Percentiles rank a stretch among this genome's conserved stretches.
These are phyloP conservation scores for Zygnema cylindricum DNA, from an alignment of 139 green algal species.

Conservation along the genomic window DNA sequence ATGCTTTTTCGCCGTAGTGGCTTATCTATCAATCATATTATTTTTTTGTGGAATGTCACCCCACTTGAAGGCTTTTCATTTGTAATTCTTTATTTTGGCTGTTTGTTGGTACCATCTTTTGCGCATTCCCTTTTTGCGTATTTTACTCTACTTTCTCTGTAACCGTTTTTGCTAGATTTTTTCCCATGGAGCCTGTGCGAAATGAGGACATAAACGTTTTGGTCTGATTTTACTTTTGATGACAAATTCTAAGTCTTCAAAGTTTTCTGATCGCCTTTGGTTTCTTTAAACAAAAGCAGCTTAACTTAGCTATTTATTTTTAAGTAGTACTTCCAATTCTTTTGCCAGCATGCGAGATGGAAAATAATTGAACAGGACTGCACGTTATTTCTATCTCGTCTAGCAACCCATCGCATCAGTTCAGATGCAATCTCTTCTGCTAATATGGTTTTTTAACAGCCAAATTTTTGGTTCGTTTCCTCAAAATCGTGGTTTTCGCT, in stretches of 20 bases:
- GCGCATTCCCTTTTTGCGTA: neutral
- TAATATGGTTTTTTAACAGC: neutral
- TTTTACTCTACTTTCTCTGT: no score
- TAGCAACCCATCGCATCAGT: no score
- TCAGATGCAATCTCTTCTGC: neutral
- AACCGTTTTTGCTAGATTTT: no score
- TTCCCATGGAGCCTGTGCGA: no score
- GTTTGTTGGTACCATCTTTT: neutral
- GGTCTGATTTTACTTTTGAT: neutral
- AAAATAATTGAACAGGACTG: neutral
- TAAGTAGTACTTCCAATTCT: neutral
- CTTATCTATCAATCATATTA: no score
- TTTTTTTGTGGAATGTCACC: no score
- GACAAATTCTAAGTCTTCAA: neutral
- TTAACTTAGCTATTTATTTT: neutral
- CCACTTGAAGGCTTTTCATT: neutral
- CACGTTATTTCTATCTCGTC: no score
- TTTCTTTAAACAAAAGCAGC: neutral
- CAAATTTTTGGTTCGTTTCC: neutral
- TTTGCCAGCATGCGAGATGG: neutral
- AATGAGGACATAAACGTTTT: neutral
- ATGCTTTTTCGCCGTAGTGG: no score
- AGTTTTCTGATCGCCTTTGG: neutral
- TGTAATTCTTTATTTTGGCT: neutral
- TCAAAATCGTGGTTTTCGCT: constrained; percentile 4